Evolutionary conservation across 768 basidiomycete genomes (phyloP).

Genomic region (Amyloporia xantha): DNA sequence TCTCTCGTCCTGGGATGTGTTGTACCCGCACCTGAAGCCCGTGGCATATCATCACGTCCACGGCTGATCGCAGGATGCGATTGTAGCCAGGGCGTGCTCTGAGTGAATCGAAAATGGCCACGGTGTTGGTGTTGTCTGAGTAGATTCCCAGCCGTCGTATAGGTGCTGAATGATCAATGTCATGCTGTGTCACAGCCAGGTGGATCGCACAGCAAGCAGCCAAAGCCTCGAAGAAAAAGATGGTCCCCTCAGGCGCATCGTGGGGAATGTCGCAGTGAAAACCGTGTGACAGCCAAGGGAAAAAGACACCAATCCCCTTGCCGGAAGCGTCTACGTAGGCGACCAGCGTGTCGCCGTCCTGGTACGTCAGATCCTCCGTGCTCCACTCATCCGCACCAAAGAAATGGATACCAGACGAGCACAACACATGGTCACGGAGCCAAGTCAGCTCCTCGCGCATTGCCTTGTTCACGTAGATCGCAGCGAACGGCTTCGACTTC

Average conservation of each 20-base stretch:
- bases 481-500: constrained; percentile 8
- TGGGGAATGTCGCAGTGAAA: background rate
- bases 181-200: background rate
- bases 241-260: background rate
- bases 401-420: constrained; percentile 17
- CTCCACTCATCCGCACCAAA: background rate
- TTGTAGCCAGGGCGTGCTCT: constrained; percentile 13
- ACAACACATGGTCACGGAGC: constrained; percentile 22
- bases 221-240: constrained; percentile 11
- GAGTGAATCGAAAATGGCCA: constrained; percentile 19
- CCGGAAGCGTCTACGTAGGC: constrained; percentile 20
- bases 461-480: constrained; percentile 24
- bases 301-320: constrained; percentile 18
- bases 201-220: constrained; percentile 2
- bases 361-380: constrained; percentile 6
- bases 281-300: constrained; percentile 3
- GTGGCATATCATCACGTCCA: constrained; percentile 7
- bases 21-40: constrained; percentile 15
- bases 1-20: constrained; percentile 20
- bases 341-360: constrained; percentile 6
- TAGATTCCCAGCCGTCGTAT: constrained; percentile 12
- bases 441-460: constrained; percentile 27
- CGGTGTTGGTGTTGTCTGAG: constrained; percentile 23
- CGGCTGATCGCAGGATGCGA: constrained; percentile 10
- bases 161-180: background rate